Percentiles rank a stretch among this genome's conserved stretches.
Evolutionary conservation across 225 moss, liverwort and hornwort genomes (phyloP).

Genomic region (Marchantia polymorpha): DNA sequence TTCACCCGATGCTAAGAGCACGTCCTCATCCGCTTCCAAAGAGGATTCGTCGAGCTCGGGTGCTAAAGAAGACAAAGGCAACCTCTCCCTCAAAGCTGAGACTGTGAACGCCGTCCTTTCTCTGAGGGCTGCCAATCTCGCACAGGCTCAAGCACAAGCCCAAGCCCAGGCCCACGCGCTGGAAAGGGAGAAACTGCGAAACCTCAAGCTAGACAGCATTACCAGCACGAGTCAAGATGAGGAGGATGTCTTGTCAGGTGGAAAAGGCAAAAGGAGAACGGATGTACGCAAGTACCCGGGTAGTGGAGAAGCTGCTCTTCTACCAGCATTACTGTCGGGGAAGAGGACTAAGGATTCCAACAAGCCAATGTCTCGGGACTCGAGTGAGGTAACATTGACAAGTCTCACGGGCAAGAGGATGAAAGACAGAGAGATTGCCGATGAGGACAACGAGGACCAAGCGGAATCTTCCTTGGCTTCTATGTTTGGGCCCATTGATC

Average conservation of each 20-base stretch:
- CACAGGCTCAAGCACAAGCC: constrained; percentile 14
- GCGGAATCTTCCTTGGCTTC: constrained; percentile 19
- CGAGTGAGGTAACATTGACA: constrained; percentile 22
- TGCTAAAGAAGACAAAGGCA: constrained; percentile 32
- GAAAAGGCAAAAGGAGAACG: constrained; percentile 38
- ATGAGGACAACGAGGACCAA: background rate
- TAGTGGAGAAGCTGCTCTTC: constrained; percentile 1
- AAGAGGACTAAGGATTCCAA: constrained; percentile 31
- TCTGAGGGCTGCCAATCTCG: constrained; percentile 29
- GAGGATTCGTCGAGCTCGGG: constrained; percentile 25
- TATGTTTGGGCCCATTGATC: constrained; percentile 32
- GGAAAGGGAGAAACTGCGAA: constrained; percentile 26
- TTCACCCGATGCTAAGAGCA: background rate
- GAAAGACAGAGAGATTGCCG: constrained; percentile 26
- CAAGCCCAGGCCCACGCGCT: constrained; percentile 4
- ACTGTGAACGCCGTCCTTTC: constrained; percentile 31
- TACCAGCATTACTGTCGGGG: constrained; percentile 27
- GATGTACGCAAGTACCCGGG: constrained; percentile 20
- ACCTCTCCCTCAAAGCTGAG: constrained; percentile 27
- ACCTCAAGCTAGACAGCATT: constrained; percentile 13
- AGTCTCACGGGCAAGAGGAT: constrained; percentile 35
- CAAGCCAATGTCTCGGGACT: constrained; percentile 13
- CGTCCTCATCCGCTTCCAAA: background rate
- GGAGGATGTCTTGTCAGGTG: constrained; percentile 23
- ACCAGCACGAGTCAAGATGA: constrained; percentile 17